Base-by-base conservation (phyloP, 2,329 filamentous ascomycete species). In the Botrytis elliptica region DNA sequence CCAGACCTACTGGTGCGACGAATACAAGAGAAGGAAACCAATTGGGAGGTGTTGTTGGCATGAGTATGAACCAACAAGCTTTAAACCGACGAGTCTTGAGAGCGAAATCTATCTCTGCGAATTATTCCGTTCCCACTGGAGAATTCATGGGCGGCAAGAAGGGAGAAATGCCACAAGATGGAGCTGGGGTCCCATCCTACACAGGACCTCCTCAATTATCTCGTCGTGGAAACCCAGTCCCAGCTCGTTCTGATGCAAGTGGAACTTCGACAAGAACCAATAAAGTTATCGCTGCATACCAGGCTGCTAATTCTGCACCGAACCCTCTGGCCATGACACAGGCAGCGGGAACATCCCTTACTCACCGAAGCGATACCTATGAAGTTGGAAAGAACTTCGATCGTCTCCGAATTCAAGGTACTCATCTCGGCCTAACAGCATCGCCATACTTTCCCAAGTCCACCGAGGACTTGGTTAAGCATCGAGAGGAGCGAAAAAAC, bases 401-500 rank as follows among this genome's bases (percentile, higher is more conserved):
- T 20, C 42, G 70, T 3, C 36, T 71, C 2, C 60, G 62, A 16
- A 36, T 44, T 14, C 70, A 71, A 40, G 70, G 60, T 18, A 14
- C 44, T 5, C 70, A 71, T 16, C 20, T 71, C 0, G 70, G 70
- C 16, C 38, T 71, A 7, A 16, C n/a, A 3, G 18, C 20, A 5
- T 64, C 44, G 8, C 62, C 63, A 7, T 59, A 60, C 38, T 72
- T 68, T 7, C 63, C 62, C 9, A 55, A 62, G 3, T 68, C 25
- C 1, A 59, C 57, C 36, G 62, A 67, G 1, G 70, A 72, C 22
- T 38, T 68, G 29, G n/a, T 67, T 0, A 62, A 55, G 33, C 62
- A 72, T 33, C 16, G 70, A 46, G 70, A 72, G 52, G 69, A 46
- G 14, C 44, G 70, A 18, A 68, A 72, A 25, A 57, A 67, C 7